A percentile compares a stretch with the other conserved stretches of the same genome.
Evolutionary conservation across 768 basidiomycete genomes (phyloP).

Genomic region (Psilocybe subaeruginosa): DNA sequence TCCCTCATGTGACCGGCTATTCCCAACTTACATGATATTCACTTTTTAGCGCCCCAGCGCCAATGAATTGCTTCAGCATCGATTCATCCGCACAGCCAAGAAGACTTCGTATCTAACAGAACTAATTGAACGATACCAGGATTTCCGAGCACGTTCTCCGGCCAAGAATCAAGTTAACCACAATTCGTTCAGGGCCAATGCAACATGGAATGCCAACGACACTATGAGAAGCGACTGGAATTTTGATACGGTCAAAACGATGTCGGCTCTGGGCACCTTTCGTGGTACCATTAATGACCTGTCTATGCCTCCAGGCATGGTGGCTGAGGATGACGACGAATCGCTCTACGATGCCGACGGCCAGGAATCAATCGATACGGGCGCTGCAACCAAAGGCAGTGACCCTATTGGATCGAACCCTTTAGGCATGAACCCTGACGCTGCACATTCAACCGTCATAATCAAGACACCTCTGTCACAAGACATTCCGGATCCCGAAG

Average conservation of each 20-base stretch:
- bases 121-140: slow-evolving; percentile 86
- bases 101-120: slow-evolving; percentile 86
- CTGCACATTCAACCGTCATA: slow-evolving; percentile 72
- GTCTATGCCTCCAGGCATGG: slow-evolving; percentile 55
- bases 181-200: slow-evolving; percentile 58
- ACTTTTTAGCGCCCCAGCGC: slow-evolving; percentile 78
- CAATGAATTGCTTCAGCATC: slow-evolving; percentile 90
- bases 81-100: slow-evolving; percentile 85
- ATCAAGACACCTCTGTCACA: slow-evolving; percentile 53
- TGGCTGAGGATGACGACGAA: slow-evolving; percentile 57
- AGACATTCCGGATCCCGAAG: slow-evolving; percentile 42
- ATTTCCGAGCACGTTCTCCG: slow-evolving; percentile 67
- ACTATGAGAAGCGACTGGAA: slow-evolving; percentile 95
- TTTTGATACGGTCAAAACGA: slow-evolving; percentile 83
- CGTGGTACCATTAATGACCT: slow-evolving; percentile 74
- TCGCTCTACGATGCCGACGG: slow-evolving; percentile 47
- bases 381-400: slow-evolving; percentile 67
- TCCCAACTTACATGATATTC: slow-evolving; percentile 7
- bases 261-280: slow-evolving; percentile 77
- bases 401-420: slow-evolving; percentile 43
- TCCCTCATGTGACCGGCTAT: slow-evolving; percentile 1
- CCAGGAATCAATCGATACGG: slow-evolving; percentile 59
- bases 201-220: slow-evolving; percentile 69
- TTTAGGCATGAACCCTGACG: slow-evolving; percentile 55
- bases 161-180: slow-evolving; percentile 60